Evolutionary conservation across 768 basidiomycete species (phyloP), one percentile per base, ranked within the genome.

Genomic region (Termitomyces titanicus): DNA sequence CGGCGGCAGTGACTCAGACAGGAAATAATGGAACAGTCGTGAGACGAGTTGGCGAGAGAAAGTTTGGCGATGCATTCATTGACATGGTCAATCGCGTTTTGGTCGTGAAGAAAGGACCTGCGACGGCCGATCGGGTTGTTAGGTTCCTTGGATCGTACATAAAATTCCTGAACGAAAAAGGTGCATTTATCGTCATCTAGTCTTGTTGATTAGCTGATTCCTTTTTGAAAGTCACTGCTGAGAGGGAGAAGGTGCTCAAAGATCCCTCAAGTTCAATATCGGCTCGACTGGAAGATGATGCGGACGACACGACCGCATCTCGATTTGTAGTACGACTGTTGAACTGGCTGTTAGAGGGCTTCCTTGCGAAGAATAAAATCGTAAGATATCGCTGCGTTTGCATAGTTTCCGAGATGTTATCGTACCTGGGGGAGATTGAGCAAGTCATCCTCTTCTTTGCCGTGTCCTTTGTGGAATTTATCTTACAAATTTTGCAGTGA

Each of bases 71-170:
- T 45, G 72, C 72, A 1, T 92, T 96, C 61, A 70, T 91, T 33
- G 82, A 85, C 44, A 82, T 92, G 78, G 69, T 94, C 11, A 82
- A 80, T 52, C 80, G 88, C 46, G 81, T 89, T 7, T 62, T 98
- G 42, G 76, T 79, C 1, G 74, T 95, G 51, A 98, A 97, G 83
- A 96, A 95, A 72, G 95, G 95, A 2, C 80, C 84, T 1, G 71
- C 79, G 0, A 81, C 88, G 43, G 94, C 86, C 6, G 96, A 98
- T 69, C 74, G 91, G 45, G 76, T 87, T 43, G 76, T 96, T 66
- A 95, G 89, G 74, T 98, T 96, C 67, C 79, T 93, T 9, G 90
- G 88, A 5, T 79, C 82, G 11, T 98, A 94, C 71, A 81, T 93
- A 20, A 85, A 83, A 48, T 91, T 89, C 66, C 74, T 91, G 52